Evolutionary conservation across 2,329 filamentous ascomycete genomes (phyloP).

Genomic region (Ophiostoma perfectum): DNA sequence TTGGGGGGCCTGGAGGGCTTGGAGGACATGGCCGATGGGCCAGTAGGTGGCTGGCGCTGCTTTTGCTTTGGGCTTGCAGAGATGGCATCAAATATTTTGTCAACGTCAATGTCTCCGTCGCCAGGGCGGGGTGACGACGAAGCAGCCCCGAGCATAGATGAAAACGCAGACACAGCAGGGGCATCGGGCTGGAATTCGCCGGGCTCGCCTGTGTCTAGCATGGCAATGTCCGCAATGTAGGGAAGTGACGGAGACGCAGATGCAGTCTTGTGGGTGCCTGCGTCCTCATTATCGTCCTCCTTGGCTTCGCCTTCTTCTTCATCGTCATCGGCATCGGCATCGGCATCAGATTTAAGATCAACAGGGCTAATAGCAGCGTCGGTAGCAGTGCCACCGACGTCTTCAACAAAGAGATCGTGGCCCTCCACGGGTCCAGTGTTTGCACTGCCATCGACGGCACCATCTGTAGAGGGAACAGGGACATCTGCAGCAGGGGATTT

Average conservation of each 20-base stretch:
- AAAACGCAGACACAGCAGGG: slow-evolving; percentile 15
- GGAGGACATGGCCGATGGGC: slow-evolving; percentile 12
- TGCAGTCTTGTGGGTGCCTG: not conserved
- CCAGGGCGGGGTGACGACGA: not conserved
- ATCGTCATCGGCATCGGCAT: slow-evolving; percentile 11
- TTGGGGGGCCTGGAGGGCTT: not conserved
- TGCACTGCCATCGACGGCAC: not conserved
- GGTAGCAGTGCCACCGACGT: not conserved
- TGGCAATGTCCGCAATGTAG: slow-evolving; percentile 22
- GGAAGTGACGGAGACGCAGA: slow-evolving; percentile 2
- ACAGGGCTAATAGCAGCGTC: not conserved
- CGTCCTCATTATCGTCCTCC: not conserved
- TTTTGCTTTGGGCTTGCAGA: not conserved
- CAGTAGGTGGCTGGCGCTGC: slow-evolving; percentile 18
- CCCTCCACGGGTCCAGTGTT: not conserved
- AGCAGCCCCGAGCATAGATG: slow-evolving; percentile 3
- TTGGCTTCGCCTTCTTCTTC: not conserved
- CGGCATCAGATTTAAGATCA: not conserved
- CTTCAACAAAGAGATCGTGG: not conserved
- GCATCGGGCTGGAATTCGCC: slow-evolving; percentile 13
- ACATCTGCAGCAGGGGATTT: not conserved
- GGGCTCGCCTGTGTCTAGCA: slow-evolving; percentile 19
- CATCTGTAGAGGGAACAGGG: not conserved
- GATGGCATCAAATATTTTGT: too few relatives aligned
- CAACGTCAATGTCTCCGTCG: too few relatives aligned